These are phyloP conservation scores for Malus asiatica DNA, from an alignment of 306 rosid species.

Conservation along the genomic window DNA sequence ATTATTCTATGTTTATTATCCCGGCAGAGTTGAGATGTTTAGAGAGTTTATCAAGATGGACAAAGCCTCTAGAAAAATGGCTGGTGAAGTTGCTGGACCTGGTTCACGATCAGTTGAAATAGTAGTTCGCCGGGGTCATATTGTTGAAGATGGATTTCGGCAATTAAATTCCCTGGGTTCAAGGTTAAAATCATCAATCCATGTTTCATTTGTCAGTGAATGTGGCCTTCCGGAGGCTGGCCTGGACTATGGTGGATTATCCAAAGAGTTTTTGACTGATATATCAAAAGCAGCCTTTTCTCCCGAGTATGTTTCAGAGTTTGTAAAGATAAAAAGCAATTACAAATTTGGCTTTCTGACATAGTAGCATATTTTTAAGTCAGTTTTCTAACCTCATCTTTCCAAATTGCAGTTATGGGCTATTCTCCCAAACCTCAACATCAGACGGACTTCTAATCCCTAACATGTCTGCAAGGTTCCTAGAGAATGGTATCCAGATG, in stretches of 20 bases:
- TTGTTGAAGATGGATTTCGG: slow-evolving; percentile 92
- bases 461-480: slow-evolving; percentile 70
- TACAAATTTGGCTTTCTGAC: slow-evolving; percentile 7
- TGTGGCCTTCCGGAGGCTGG: slow-evolving; percentile 99
- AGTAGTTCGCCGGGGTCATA: slow-evolving; percentile 73
- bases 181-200: slow-evolving; percentile 82
- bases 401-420: slow-evolving; percentile 56
- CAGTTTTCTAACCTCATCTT: slow-evolving; percentile 16
- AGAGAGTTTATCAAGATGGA: slow-evolving; percentile 94
- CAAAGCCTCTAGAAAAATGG: slow-evolving; percentile 86
- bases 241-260: slow-evolving; percentile 94
- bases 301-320: slow-evolving; percentile 66
- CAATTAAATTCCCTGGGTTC: slow-evolving; percentile 85
- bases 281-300: slow-evolving; percentile 83
- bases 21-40: slow-evolving; percentile 89
- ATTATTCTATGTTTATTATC: slow-evolving; percentile 18
- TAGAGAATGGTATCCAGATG: slow-evolving; percentile 91
- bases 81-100: slow-evolving; percentile 85
- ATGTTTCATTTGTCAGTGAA: slow-evolving; percentile 95
- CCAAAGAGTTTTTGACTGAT: slow-evolving; percentile 91
- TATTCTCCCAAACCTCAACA: slow-evolving; percentile 85
- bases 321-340: neutral
- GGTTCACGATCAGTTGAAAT: slow-evolving; percentile 76
- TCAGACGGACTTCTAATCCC: slow-evolving; percentile 84
- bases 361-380: slow-evolving; percentile 13